phyloP scores from a whole-genome alignment of 495 filamentous ascomycete species.

The Usnea hakonensis region DNA sequence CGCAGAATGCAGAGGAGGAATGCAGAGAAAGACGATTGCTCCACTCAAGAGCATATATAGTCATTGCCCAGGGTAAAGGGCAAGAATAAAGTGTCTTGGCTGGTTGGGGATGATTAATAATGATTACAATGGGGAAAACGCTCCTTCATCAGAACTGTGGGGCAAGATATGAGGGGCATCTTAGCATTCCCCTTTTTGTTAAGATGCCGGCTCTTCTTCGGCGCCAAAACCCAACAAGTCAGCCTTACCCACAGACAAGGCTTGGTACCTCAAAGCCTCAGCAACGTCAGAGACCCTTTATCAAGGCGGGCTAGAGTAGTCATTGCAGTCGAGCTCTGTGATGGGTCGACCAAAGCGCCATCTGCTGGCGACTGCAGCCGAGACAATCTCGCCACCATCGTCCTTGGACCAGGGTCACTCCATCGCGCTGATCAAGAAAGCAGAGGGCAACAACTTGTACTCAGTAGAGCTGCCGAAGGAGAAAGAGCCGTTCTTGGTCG shows the following conservation, averaged over 20 bases:
- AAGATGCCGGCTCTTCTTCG: constrained; percentile 1
- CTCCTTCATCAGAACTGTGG: not conserved
- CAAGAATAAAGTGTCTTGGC: not conserved
- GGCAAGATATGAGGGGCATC: no score
- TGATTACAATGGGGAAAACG: no score
- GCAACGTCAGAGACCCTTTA: no score
- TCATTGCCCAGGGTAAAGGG: no score
- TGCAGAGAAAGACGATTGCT: no score
- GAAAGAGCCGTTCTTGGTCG: constrained; percentile 55
- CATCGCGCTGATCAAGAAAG: constrained; percentile 69
- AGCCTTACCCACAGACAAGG: not conserved
- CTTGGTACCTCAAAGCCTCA: not conserved
- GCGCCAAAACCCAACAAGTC: not conserved
- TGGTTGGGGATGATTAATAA: not conserved
- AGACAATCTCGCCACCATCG: constrained; percentile 65
- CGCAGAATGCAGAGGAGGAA: no score
- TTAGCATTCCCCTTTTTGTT: not conserved
- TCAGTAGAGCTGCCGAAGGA: constrained; percentile 54
- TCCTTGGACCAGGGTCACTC: constrained; percentile 54
- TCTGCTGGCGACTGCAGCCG: constrained; percentile 62
- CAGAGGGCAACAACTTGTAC: constrained; percentile 83
- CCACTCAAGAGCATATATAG: no score
- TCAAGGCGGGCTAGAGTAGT: not conserved
- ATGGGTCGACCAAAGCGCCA: constrained; percentile 74
- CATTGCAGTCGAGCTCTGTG: not conserved